phyloP scores from a whole-genome alignment of 2,329 filamentous ascomycete genomes.

The Colletotrichum chrysophilum region DNA sequence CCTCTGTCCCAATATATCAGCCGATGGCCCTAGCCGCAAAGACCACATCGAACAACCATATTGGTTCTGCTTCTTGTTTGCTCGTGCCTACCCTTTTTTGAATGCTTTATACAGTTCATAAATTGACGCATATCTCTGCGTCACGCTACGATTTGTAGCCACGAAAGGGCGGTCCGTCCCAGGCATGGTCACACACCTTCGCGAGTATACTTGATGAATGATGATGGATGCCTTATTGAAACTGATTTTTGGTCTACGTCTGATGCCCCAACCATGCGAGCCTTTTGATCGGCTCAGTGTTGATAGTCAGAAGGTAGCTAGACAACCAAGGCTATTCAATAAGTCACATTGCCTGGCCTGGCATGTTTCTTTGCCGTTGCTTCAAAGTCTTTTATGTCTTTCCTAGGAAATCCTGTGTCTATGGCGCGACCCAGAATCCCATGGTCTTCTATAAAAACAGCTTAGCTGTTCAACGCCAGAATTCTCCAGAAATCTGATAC shows the following conservation, averaged over 20 bases:
- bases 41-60: too few species aligned
- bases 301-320: not conserved
- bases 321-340: too few species aligned
- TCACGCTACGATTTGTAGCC: not conserved
- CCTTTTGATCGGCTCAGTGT: not conserved
- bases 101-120: not conserved
- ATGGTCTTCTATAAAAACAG: not conserved
- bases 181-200: fast-evolving
- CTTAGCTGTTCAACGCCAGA: not conserved
- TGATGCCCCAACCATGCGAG: not conserved
- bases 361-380: not conserved
- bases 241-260: not conserved
- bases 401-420: not conserved
- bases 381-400: fast-evolving
- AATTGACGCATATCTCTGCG: not conserved
- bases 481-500: not conserved
- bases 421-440: not conserved
- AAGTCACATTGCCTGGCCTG: not conserved
- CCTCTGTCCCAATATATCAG: not conserved
- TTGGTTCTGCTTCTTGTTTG: not conserved
- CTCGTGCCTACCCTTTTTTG: not conserved
- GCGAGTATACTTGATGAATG: not conserved
- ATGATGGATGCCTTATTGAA: not conserved
- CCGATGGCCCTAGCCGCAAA: not conserved
- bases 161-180: not conserved